phyloP scores from a whole-genome alignment of 176 grass and related monocot species.

The Tuctoria greenei region DNA sequence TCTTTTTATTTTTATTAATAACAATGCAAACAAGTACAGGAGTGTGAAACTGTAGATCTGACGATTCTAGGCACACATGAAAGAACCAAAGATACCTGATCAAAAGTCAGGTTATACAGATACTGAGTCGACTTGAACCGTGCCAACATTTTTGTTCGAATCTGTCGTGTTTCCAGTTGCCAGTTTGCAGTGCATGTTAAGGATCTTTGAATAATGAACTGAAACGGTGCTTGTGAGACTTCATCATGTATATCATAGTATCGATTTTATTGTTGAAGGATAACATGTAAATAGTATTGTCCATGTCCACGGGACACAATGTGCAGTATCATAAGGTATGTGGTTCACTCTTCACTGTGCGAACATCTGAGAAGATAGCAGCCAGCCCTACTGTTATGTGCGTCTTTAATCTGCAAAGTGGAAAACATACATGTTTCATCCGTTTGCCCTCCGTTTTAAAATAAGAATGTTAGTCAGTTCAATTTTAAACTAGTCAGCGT shows the following conservation, averaged over 20 bases:
- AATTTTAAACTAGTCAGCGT: too few relatives aligned
- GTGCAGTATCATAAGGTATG: background rate
- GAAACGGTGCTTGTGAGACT: background rate
- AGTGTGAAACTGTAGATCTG: background rate
- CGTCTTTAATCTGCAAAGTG: background rate
- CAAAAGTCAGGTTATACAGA: background rate
- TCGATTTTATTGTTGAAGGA: background rate
- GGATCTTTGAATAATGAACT: background rate
- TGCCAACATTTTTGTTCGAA: background rate
- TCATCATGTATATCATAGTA: background rate
- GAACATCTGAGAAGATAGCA: background rate
- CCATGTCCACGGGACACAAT: background rate
- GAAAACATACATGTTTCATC: background rate
- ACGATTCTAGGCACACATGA: background rate
- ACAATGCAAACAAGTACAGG: too few relatives aligned
- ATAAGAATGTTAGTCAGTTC: too few relatives aligned
- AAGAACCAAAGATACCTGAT: background rate
- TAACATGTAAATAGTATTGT: background rate
- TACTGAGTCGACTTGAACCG: background rate
- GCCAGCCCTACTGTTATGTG: background rate
- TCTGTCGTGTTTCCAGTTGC: background rate
- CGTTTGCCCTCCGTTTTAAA: too few relatives aligned
- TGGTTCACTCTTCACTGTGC: background rate
- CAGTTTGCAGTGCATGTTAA: background rate
- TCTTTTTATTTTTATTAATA: too few relatives aligned